Percentiles rank a stretch among this genome's conserved stretches.
Evolutionary conservation across 2,329 filamentous ascomycete genomes (phyloP).

Genomic region (Aspergillus sergii): DNA sequence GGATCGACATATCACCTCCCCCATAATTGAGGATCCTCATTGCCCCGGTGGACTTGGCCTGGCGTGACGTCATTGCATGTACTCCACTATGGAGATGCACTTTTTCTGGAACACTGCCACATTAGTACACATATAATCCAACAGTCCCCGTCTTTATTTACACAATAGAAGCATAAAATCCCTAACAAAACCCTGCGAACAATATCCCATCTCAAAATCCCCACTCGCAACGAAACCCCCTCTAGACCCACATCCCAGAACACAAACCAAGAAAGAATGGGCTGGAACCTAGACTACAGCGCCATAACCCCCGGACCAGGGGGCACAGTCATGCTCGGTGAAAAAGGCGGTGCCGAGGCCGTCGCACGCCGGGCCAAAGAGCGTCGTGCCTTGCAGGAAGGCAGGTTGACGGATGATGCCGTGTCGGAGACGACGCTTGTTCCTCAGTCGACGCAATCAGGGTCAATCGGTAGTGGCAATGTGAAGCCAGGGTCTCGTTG

Average conservation of each 20-base stretch:
- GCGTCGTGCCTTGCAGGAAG: not conserved
- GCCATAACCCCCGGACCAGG: conserved; percentile 9
- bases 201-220: not conserved
- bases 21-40: not conserved
- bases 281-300: conserved; percentile 1
- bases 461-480: not conserved
- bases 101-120: not conserved
- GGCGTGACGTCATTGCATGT: not conserved
- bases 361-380: conserved; percentile 4
- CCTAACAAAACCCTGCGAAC: not conserved
- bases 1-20: not conserved
- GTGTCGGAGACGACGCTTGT: not conserved
- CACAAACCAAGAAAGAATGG: not conserved
- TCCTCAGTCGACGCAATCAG: not conserved
- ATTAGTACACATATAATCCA: not conserved
- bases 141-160: too few species aligned
- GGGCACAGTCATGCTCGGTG: conserved; percentile 5
- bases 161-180: too few species aligned
- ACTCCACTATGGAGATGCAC: not conserved
- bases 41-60: not conserved
- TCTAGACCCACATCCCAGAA: not conserved
- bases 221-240: accelerated
- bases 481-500: not conserved
- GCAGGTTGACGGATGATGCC: not conserved
- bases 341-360: not conserved